Percentiles rank a stretch among this genome's conserved stretches.
These are phyloP conservation scores for Psilocybe subaeruginosa DNA, from an alignment of 768 basidiomycete species.

Conservation along the genomic window DNA sequence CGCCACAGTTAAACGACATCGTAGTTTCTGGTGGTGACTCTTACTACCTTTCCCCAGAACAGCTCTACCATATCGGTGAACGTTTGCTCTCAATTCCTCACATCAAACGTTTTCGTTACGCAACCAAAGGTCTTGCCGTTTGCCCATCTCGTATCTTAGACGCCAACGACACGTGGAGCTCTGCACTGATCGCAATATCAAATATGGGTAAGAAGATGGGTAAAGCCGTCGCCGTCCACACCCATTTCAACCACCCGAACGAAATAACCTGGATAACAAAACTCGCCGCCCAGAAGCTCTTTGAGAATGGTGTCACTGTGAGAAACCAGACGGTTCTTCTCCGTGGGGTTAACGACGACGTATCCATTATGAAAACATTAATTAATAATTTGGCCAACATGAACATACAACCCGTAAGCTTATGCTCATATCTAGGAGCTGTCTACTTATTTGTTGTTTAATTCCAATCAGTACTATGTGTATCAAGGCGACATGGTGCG, in stretches of 20 bases:
- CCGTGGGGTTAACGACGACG: constrained; percentile 2
- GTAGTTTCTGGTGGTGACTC: constrained; percentile 7
- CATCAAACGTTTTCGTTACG: constrained; percentile 4
- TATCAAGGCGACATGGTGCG: constrained; percentile 25
- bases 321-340: constrained; percentile 7
- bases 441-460: neutral
- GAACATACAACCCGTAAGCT: neutral
- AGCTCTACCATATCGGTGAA: constrained; percentile 3
- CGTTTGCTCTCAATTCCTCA: constrained; percentile 2
- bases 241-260: constrained; percentile 23
- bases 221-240: constrained; percentile 21
- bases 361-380: neutral
- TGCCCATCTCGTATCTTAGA: constrained; percentile 6
- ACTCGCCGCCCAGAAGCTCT: neutral
- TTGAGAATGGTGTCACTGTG: constrained; percentile 1
- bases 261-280: constrained; percentile 22
- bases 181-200: constrained; percentile 15
- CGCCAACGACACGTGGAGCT: constrained; percentile 9
- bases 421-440: neutral
- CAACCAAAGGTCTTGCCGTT: constrained; percentile 5
- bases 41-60: constrained; percentile 2
- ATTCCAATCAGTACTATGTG: constrained; percentile 20
- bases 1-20: constrained; percentile 3
- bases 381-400: constrained; percentile 1
- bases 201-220: constrained; percentile 15